Evolutionary conservation across 2,329 filamentous ascomycete genomes (phyloP), one percentile per base, ranked within the genome.

Genomic region (Sporothrix curviconia): DNA sequence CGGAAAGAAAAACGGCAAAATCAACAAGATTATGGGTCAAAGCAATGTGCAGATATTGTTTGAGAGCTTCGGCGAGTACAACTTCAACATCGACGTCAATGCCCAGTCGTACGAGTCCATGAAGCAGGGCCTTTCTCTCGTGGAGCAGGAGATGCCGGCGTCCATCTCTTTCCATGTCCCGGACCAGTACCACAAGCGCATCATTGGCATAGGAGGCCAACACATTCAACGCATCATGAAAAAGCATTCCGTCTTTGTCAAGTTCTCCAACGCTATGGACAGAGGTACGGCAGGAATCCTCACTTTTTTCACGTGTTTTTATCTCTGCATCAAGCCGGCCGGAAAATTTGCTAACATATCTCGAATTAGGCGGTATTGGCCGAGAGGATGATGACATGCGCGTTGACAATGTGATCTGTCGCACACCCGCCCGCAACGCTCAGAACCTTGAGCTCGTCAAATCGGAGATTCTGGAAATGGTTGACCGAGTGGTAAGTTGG

Each of bases 221-320:
- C 94, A 99, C 69, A 99, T 99, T 64, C 94, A 99, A 72, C 90
- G 92, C 56, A 97, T 99, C 76, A 99, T 99, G 94, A 97, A 99
- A 78, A 97, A 97, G 75, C 95, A 99, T 74, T 97, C 94, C 0
- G 94, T 99, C 64, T 99, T 99, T 66, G 94, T 99, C 76, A 99
- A 99, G 71, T 99, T 99, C 68, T 96, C 91, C 63, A 99, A 99
- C 66, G 94, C 94, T 15, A 97, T 97, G 92, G 94, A 99, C 69
- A 87, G 94, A 68, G 94, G 90, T 76, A 66, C 5, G 51, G 17
- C 11, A 3, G 40, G n/a, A 11, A 14, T 14, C 3, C n/a, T 19
- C 11, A 5, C 11, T 12, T 12, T 19, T 17, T 25, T 1, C 2
- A 12, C 9, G 24, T 5, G 3, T n/a, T 34, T 25, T 32, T n/a